Conservation (phyloP, 1,284 basidiomycete genomes). For the Amylostereum areolatum region DNA sequence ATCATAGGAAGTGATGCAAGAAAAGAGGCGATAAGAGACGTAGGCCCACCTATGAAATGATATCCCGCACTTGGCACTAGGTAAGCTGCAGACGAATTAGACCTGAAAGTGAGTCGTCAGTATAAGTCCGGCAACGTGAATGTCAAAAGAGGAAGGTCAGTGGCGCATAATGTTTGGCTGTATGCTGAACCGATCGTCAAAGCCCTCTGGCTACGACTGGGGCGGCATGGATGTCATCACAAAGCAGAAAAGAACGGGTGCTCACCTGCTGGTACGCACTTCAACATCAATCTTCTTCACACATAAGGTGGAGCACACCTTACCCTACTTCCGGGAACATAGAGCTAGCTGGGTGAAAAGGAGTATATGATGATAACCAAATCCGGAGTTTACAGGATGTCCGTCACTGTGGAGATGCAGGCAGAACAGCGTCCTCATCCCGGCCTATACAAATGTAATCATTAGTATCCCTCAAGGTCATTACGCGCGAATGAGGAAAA, state of each 20-base stretch:
- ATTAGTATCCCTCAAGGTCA: background rate
- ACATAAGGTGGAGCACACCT: background rate
- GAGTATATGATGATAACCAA: too few species aligned
- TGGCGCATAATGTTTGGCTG: slow-evolving; percentile 26
- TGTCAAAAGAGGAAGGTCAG: slow-evolving; percentile 15
- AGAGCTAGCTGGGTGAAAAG: too few species aligned
- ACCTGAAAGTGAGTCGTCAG: background rate
- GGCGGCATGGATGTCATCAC: slow-evolving; percentile 20
- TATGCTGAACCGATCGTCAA: slow-evolving; percentile 27
- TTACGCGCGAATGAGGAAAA: background rate
- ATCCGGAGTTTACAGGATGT: too few species aligned
- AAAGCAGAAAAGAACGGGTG: background rate
- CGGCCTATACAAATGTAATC: slow-evolving; percentile 29
- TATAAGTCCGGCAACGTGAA: background rate
- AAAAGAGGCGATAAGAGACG: background rate
- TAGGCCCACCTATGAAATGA: too few species aligned
- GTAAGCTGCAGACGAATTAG: background rate
- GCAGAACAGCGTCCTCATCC: slow-evolving; percentile 48
- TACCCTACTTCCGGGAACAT: background rate
- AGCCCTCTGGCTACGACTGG: slow-evolving; percentile 24
- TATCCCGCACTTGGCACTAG: too few species aligned
- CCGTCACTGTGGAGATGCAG: slow-evolving; percentile 25
- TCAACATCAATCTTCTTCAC: background rate
- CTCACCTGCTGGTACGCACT: background rate
- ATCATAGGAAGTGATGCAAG: background rate